Percentiles rank a stretch among this genome's conserved stretches.
Evolutionary conservation across 805 yeast genomes (phyloP).

Genomic region (Suhomyces faveliae): DNA sequence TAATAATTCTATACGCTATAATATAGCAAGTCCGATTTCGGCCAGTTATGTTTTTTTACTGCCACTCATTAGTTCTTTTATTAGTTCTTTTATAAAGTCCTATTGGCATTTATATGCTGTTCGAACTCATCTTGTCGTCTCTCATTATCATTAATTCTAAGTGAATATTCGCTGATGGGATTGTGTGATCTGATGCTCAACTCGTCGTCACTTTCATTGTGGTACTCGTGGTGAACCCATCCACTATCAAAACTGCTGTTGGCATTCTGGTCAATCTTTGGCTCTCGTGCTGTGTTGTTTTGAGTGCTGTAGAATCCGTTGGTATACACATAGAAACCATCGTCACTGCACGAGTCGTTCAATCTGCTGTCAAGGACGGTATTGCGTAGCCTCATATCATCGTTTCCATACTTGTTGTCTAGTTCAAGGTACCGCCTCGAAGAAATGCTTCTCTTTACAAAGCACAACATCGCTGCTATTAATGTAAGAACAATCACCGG

Average conservation of each 20-base stretch:
- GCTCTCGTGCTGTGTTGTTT: slow-evolving; percentile 15
- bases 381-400: slow-evolving; percentile 33
- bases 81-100: too few relatives aligned
- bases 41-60: too few relatives aligned
- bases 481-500: slow-evolving; percentile 66
- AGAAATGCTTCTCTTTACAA: slow-evolving; percentile 65
- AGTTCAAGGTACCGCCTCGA: slow-evolving; percentile 45
- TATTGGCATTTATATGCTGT: neutral
- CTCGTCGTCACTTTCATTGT: slow-evolving; percentile 11
- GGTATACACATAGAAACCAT: slow-evolving; percentile 43
- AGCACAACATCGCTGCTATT: slow-evolving; percentile 64
- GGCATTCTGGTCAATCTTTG: slow-evolving; percentile 1
- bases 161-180: slow-evolving; percentile 1
- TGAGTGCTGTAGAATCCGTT: slow-evolving; percentile 37
- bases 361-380: slow-evolving; percentile 9
- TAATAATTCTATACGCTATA: too few relatives aligned
- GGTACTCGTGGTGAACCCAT: slow-evolving; percentile 15
- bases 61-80: too few relatives aligned
- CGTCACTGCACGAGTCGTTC: slow-evolving; percentile 35
- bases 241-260: slow-evolving; percentile 16
- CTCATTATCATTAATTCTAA: neutral
- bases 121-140: slow-evolving; percentile 1
- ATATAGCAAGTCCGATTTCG: too few relatives aligned
- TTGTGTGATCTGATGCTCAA: slow-evolving; percentile 12
- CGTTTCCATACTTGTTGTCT: slow-evolving; percentile 26